Conservation (phyloP, 768 basidiomycete genomes). For the Naematelia aurantialba region DNA sequence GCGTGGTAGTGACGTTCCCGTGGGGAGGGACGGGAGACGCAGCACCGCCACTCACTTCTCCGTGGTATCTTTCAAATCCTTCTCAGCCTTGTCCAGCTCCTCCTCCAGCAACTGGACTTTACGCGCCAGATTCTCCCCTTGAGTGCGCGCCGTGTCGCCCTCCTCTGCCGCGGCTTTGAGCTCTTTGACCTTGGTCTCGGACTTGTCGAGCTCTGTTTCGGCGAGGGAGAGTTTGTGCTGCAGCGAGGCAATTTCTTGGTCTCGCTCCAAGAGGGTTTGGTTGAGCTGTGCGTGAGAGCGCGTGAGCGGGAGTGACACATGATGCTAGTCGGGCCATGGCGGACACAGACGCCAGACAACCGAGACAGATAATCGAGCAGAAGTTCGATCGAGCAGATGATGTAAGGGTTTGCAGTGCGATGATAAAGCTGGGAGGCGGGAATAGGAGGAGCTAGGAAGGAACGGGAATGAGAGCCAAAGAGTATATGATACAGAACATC, state of each 20-base stretch:
- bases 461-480: too few relatives aligned
- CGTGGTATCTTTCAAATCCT: constrained; percentile 90
- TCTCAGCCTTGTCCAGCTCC: constrained; percentile 91
- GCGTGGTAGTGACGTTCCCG: too few relatives aligned
- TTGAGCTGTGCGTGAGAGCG: constrained; percentile 57
- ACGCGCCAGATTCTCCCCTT: constrained; percentile 67
- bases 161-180: constrained; percentile 66
- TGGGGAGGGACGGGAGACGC: too few relatives aligned
- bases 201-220: constrained; percentile 67
- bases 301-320: too few relatives aligned
- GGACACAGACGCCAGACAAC: too few relatives aligned
- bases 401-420: too few relatives aligned
- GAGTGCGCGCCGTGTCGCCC: constrained; percentile 65
- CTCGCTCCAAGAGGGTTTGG: constrained; percentile 69
- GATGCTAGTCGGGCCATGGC: too few relatives aligned
- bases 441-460: too few relatives aligned
- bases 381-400: too few relatives aligned
- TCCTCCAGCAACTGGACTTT: constrained; percentile 92
- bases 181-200: constrained; percentile 64
- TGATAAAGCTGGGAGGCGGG: too few relatives aligned
- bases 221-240: constrained; percentile 63
- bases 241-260: constrained; percentile 81
- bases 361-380: too few relatives aligned
- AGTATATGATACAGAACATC: too few relatives aligned
- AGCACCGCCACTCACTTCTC: constrained; percentile 70